Evolutionary conservation across 306 rosid genomes (phyloP).

Genomic region (Quercus robur): DNA sequence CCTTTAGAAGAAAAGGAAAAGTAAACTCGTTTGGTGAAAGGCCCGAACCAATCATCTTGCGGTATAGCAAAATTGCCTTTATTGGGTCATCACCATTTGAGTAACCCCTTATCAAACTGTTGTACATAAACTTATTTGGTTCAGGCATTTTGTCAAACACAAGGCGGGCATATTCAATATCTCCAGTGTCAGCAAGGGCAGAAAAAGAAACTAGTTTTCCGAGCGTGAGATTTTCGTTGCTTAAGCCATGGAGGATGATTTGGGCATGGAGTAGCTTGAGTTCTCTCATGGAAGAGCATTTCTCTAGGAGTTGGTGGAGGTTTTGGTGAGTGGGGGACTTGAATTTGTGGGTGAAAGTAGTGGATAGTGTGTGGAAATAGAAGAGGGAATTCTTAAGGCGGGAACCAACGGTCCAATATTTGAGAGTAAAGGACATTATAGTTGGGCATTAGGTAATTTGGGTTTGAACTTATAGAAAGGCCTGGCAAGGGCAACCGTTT

Average conservation of each 20-base stretch:
- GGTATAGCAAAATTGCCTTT: conserved; percentile 37
- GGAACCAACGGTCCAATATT: conserved; percentile 36
- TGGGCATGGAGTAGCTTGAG: conserved; percentile 66
- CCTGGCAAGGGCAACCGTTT: neutral
- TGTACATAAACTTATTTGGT: conserved; percentile 73
- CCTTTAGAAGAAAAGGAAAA: conserved; percentile 65
- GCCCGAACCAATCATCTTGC: conserved; percentile 48
- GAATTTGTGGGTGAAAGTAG: conserved; percentile 28
- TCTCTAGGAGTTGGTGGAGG: conserved; percentile 50
- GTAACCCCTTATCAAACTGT: conserved; percentile 65
- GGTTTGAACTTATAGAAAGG: neutral
- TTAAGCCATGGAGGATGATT: conserved; percentile 48
- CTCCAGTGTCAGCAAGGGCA: conserved; percentile 28
- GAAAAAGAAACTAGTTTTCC: conserved; percentile 52
- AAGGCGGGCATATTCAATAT: conserved; percentile 44
- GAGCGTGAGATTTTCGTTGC: conserved; percentile 37
- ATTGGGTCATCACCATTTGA: conserved; percentile 38
- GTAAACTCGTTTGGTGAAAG: conserved; percentile 62
- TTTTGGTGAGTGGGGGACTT: conserved; percentile 45
- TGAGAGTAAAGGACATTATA: conserved; percentile 31
- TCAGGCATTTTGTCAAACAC: conserved; percentile 42
- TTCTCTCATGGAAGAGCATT: conserved; percentile 51
- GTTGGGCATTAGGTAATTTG: neutral
- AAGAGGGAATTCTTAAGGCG: conserved; percentile 22
- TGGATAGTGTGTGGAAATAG: conserved; percentile 12